Percentiles rank a stretch among this genome's conserved stretches.
These are phyloP conservation scores for Pestalotiopsis sp. DNA, from an alignment of 2,329 filamentous ascomycete genomes.

Conservation along the genomic window DNA sequence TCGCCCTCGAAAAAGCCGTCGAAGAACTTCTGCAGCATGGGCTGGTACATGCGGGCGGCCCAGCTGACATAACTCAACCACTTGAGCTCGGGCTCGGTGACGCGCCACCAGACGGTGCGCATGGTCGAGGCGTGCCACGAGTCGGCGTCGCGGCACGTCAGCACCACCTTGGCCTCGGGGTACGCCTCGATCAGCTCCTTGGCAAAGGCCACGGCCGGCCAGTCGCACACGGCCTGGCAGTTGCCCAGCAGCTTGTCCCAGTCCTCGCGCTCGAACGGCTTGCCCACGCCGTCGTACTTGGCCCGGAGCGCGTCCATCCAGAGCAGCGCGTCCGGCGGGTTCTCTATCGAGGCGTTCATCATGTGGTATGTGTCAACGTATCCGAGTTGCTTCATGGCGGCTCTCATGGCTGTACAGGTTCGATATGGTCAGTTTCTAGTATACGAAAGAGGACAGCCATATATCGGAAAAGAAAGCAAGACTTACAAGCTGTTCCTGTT, in stretches of 20 bases:
- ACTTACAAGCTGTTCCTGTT: conserved; percentile 70
- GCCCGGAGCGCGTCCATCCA: conserved; percentile 71
- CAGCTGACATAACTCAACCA: conserved; percentile 60
- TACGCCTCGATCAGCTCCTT: conserved; percentile 73
- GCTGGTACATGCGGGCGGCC: conserved; percentile 69
- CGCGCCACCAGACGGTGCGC: conserved; percentile 71
- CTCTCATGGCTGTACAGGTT: conserved; percentile 55
- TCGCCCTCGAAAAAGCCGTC: conserved; percentile 69
- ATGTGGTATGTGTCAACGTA: conserved; percentile 74
- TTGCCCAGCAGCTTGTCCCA: conserved; percentile 71
- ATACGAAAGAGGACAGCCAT: no score
- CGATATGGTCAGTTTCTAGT: background rate
- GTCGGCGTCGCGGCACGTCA: conserved; percentile 68
- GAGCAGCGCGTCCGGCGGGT: conserved; percentile 67
- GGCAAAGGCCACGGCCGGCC: conserved; percentile 68
- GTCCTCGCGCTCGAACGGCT: conserved; percentile 64
- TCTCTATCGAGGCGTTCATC: conserved; percentile 67
- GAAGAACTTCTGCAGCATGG: conserved; percentile 72
- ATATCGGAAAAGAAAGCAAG: background rate
- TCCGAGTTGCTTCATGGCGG: conserved; percentile 67
- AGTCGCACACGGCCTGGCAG: conserved; percentile 70
- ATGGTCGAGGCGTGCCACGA: conserved; percentile 63
- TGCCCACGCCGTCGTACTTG: conserved; percentile 58
- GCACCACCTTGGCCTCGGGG: conserved; percentile 71
- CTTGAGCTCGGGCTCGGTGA: conserved; percentile 63